phyloP scores from a whole-genome alignment of 1,139 yeast species.

The Pichia sp. region DNA sequence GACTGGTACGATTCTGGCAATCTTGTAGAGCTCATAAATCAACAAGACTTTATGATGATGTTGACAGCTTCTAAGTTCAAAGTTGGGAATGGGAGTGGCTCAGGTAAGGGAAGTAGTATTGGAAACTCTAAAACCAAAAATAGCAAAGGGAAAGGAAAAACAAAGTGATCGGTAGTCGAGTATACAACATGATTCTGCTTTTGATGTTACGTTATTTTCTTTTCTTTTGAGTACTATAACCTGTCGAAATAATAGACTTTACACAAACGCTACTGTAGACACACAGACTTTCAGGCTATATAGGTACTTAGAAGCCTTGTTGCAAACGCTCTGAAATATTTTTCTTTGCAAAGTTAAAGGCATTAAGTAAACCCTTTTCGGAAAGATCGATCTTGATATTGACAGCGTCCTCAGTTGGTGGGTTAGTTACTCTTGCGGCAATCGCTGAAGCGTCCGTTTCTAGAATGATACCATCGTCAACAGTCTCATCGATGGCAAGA shows the following conservation, averaged over 20 bases:
- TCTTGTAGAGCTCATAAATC: constrained; percentile 52
- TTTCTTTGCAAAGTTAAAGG: constrained; percentile 85
- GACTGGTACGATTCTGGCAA: constrained; percentile 76
- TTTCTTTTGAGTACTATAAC: background rate
- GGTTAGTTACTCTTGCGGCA: constrained; percentile 82
- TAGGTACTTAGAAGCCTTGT: constrained; percentile 53
- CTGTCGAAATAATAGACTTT: background rate
- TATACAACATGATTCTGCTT: too few species aligned
- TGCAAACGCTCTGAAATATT: constrained; percentile 83
- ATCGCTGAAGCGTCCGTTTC: constrained; percentile 87
- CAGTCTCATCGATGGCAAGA: constrained; percentile 83
- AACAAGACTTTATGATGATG: constrained; percentile 48
- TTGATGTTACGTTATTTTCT: background rate
- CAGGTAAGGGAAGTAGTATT: constrained; percentile 12
- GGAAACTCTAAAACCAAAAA: constrained; percentile 10
- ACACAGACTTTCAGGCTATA: background rate
- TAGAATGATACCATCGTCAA: constrained; percentile 87
- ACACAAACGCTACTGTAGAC: background rate
- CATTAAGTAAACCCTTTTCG: constrained; percentile 84
- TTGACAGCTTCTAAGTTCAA: constrained; percentile 51
- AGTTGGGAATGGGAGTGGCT: constrained; percentile 32
- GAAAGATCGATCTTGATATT: constrained; percentile 69
- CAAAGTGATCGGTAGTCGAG: constrained; percentile 13
- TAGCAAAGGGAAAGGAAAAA: constrained; percentile 12
- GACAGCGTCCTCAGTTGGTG: constrained; percentile 65